Evolutionary conservation across 2,329 filamentous ascomycete species (phyloP).

Genomic region (Teratosphaeria destructans): DNA sequence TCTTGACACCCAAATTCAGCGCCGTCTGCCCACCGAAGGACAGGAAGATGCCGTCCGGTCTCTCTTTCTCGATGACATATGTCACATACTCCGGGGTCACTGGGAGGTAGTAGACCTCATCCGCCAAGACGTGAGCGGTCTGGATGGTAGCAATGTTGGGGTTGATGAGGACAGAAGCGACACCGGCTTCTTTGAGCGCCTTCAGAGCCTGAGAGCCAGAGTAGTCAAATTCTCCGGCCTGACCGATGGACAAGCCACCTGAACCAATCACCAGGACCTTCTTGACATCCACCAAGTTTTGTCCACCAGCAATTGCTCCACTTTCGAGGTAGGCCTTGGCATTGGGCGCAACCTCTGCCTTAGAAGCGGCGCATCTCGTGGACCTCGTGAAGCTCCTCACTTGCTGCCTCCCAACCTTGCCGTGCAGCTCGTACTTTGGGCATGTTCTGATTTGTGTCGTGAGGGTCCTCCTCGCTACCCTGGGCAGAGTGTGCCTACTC

Average conservation of each 20-base stretch:
- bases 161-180: conserved; percentile 87
- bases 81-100: conserved; percentile 96
- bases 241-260: conserved; percentile 90
- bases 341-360: conserved; percentile 61
- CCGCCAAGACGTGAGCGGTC: conserved; percentile 88
- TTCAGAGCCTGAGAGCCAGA: conserved; percentile 95
- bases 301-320: conserved; percentile 68
- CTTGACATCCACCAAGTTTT: conserved; percentile 77
- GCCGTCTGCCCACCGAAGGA: conserved; percentile 96
- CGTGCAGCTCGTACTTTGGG: conserved; percentile 8
- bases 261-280: conserved; percentile 95
- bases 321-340: conserved; percentile 82
- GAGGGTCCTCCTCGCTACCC: conserved; percentile 19
- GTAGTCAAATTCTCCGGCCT: conserved; percentile 97
- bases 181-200: conserved; percentile 89
- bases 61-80: conserved; percentile 93
- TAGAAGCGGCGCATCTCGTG: conserved; percentile 18
- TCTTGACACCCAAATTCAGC: conserved; percentile 90
- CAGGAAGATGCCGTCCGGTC: conserved; percentile 92
- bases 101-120: conserved; percentile 96
- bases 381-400: conserved; percentile 18
- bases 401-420: conserved; percentile 11
- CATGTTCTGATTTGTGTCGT: conserved; percentile 14
- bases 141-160: conserved; percentile 98
- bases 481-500: conserved; percentile 13